Conservation (phyloP, 768 basidiomycete species). For the Agaricus bisporus region DNA sequence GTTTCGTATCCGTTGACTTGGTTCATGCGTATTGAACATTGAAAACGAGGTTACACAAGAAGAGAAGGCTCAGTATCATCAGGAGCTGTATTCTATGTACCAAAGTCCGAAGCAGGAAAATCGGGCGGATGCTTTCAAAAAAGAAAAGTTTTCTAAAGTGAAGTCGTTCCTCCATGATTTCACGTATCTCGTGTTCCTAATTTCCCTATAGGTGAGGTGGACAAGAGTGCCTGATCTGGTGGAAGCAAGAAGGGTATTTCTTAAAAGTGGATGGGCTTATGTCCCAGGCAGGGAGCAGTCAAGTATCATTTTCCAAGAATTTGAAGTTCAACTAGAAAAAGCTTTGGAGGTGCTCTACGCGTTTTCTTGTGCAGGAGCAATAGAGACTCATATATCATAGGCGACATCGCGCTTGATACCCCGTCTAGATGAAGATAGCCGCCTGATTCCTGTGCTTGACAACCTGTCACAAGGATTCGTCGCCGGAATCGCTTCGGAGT, state of each 20-base stretch:
- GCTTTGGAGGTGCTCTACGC: constrained; percentile 61
- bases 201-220: constrained; percentile 76
- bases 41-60: constrained; percentile 42
- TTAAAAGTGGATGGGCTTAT: constrained; percentile 29
- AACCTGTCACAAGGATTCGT: constrained; percentile 94
- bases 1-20: constrained; percentile 13
- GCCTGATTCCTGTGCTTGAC: constrained; percentile 81
- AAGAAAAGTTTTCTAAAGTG: constrained; percentile 74
- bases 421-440: constrained; percentile 89
- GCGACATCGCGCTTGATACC: constrained; percentile 82
- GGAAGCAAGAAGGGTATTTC: constrained; percentile 69
- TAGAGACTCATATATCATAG: constrained; percentile 30
- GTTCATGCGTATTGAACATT: background rate
- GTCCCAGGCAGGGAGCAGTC: constrained; percentile 31
- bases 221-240: constrained; percentile 92
- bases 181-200: background rate
- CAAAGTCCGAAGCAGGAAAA: constrained; percentile 31
- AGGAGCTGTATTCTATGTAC: constrained; percentile 46
- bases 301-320: constrained; percentile 85
- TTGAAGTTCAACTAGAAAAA: constrained; percentile 62
- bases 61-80: constrained; percentile 46
- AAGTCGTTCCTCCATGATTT: background rate
- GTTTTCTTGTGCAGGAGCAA: background rate
- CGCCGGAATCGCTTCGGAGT: constrained; percentile 83
- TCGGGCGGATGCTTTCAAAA: constrained; percentile 27